Evolutionary conservation across 148 eudicot genomes (phyloP).

Genomic region (Rhododendron ferrugineum): DNA sequence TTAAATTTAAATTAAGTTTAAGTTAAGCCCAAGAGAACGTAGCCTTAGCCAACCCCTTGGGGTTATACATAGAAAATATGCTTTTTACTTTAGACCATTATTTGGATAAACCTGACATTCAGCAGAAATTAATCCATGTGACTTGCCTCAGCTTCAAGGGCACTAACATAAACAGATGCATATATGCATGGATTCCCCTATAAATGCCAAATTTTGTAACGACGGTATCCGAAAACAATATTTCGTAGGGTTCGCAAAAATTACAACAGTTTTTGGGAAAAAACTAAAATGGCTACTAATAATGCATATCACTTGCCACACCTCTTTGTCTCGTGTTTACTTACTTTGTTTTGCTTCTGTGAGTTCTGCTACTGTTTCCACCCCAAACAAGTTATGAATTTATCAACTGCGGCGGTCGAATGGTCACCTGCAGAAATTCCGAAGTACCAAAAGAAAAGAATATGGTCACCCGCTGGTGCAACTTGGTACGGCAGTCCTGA

Average conservation of each 20-base stretch:
- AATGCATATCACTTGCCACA: neutral
- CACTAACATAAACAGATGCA: neutral
- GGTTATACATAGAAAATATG: neutral
- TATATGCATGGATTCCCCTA: neutral
- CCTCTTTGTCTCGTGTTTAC: slow-evolving; percentile 6
- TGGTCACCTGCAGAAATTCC: slow-evolving; percentile 23
- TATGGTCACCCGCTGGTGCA: slow-evolving; percentile 33
- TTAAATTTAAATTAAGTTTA: too few relatives aligned
- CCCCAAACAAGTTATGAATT: slow-evolving; percentile 21
- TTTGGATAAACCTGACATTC: neutral
- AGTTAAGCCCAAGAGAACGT: too few relatives aligned
- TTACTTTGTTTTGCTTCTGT: slow-evolving; percentile 7
- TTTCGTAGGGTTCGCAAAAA: neutral
- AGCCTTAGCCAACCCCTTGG: too few relatives aligned
- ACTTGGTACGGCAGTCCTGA: slow-evolving; percentile 43
- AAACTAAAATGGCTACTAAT: neutral
- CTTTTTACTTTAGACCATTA: neutral
- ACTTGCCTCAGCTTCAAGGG: neutral
- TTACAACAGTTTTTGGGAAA: neutral
- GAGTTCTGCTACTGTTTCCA: slow-evolving; percentile 15
- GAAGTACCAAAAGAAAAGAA: too few relatives aligned
- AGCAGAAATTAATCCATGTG: neutral
- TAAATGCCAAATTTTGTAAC: neutral
- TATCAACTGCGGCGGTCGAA: slow-evolving; percentile 19
- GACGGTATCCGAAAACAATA: neutral